Percentiles rank a stretch among this genome's conserved stretches.
These are phyloP conservation scores for Waitea zeae DNA, from an alignment of 1,284 basidiomycete genomes.

Conservation along the genomic window DNA sequence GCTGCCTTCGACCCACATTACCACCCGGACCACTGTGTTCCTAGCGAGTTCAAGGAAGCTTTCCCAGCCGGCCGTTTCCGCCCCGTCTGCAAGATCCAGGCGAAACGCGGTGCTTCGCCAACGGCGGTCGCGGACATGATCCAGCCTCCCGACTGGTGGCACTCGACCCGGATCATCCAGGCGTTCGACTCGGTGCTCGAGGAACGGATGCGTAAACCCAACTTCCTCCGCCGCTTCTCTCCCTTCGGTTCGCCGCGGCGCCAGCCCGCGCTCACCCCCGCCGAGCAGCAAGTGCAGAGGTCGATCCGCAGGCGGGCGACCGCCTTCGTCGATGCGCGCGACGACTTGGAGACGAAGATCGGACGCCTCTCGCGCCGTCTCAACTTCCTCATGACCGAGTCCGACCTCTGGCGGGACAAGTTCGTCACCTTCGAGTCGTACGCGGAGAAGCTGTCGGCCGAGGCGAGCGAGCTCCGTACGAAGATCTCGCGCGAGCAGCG, in stretches of 20 bases:
- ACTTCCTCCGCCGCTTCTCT: slow-evolving; percentile 73
- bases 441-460: slow-evolving; percentile 76
- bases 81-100: slow-evolving; percentile 70
- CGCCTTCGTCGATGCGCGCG: slow-evolving; percentile 84
- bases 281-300: slow-evolving; percentile 70
- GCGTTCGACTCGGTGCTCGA: slow-evolving; percentile 80
- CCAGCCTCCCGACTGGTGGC: slow-evolving; percentile 85
- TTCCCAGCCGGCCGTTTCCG: slow-evolving; percentile 83
- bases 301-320: slow-evolving; percentile 81
- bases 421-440: slow-evolving; percentile 85
- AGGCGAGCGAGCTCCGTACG: slow-evolving; percentile 62
- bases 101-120: slow-evolving; percentile 63
- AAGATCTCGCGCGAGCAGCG: slow-evolving; percentile 82
- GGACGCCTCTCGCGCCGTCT: slow-evolving; percentile 65
- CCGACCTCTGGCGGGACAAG: slow-evolving; percentile 79
- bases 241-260: slow-evolving; percentile 55
- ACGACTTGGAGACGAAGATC: slow-evolving; percentile 83
- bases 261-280: slow-evolving; percentile 55
- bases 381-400: slow-evolving; percentile 85
- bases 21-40: slow-evolving; percentile 68
- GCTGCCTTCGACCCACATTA: slow-evolving; percentile 71
- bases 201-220: slow-evolving; percentile 82
- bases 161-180: slow-evolving; percentile 73
- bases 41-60: slow-evolving; percentile 88
- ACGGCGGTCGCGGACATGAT: slow-evolving; percentile 72